Evolutionary conservation across 2,329 filamentous ascomycete species (phyloP).

Genomic region (Botrytis hyacinthi): DNA sequence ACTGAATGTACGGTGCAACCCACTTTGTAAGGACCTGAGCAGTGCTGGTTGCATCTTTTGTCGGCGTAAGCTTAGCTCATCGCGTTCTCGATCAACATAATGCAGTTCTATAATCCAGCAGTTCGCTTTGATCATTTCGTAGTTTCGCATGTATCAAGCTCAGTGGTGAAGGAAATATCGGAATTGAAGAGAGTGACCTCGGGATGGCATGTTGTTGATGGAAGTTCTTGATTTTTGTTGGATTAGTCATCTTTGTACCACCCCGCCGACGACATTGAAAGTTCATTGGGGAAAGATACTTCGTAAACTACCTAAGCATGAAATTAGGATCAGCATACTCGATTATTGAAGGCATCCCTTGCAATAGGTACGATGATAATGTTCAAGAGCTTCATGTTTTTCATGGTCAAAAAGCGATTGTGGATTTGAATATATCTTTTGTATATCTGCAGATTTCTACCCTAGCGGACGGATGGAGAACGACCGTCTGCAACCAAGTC

Average conservation of each 20-base stretch:
- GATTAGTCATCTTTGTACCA: conserved; percentile 4
- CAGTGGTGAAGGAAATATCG: not conserved
- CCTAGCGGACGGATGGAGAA: not conserved
- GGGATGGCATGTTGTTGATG: not conserved
- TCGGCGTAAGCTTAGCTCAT: not conserved
- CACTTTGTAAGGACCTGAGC: not conserved
- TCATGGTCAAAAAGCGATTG: not conserved
- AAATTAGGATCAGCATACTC: not conserved
- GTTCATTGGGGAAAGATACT: not conserved
- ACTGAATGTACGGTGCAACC: too few relatives aligned
- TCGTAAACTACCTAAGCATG: too few relatives aligned
- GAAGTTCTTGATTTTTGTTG: not conserved
- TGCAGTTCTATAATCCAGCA: not conserved
- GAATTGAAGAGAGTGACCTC: not conserved
- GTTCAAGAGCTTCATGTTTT: not conserved
- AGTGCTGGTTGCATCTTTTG: not conserved
- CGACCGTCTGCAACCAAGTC: not conserved
- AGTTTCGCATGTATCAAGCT: not conserved
- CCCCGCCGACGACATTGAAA: not conserved
- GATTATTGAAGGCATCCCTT: not conserved
- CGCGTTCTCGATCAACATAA: not conserved
- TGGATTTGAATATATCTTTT: not conserved
- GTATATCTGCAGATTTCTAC: not conserved
- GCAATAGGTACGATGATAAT: not conserved
- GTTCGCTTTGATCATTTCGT: not conserved